Evolutionary conservation across 1,284 basidiomycete genomes (phyloP).

Genomic region (Malassezia globosa): DNA sequence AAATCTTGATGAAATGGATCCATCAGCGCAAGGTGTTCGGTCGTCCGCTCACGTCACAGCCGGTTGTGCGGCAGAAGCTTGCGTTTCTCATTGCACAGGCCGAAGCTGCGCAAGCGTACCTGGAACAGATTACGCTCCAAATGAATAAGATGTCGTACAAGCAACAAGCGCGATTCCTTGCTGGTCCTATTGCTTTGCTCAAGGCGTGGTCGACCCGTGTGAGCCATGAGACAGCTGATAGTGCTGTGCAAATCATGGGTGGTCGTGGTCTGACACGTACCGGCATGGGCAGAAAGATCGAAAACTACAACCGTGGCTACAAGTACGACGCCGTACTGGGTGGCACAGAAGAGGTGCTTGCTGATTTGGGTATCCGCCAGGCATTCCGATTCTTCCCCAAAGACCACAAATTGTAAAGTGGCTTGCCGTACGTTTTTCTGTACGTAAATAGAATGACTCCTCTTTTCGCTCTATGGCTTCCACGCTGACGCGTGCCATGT

Average conservation of each 20-base stretch:
- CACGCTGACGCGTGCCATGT: too few relatives aligned
- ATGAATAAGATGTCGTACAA: constrained; percentile 69
- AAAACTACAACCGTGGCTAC: constrained; percentile 55
- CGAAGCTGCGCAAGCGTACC: constrained; percentile 73
- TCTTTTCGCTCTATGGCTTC: too few relatives aligned
- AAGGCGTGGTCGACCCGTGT: constrained; percentile 52
- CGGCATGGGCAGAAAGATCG: constrained; percentile 54
- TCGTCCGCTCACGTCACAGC: constrained; percentile 62
- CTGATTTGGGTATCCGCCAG: constrained; percentile 53
- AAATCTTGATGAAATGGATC: constrained; percentile 42
- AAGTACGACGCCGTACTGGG: constrained; percentile 57
- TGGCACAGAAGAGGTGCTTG: constrained; percentile 50
- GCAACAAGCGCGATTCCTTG: constrained; percentile 55
- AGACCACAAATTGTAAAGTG: constrained; percentile 31
- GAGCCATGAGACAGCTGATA: constrained; percentile 54
- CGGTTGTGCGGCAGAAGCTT: constrained; percentile 72
- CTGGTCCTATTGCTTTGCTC: constrained; percentile 63
- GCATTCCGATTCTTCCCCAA: constrained; percentile 45
- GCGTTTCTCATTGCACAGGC: constrained; percentile 72
- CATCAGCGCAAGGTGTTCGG: constrained; percentile 46
- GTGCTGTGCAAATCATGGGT: constrained; percentile 66
- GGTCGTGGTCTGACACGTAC: constrained; percentile 58
- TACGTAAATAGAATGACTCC: too few relatives aligned
- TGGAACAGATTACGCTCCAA: constrained; percentile 79
- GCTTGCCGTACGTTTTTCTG: too few relatives aligned